Evolutionary conservation across 1,284 basidiomycete genomes (phyloP).

Genomic region (Trametes hirsuta): DNA sequence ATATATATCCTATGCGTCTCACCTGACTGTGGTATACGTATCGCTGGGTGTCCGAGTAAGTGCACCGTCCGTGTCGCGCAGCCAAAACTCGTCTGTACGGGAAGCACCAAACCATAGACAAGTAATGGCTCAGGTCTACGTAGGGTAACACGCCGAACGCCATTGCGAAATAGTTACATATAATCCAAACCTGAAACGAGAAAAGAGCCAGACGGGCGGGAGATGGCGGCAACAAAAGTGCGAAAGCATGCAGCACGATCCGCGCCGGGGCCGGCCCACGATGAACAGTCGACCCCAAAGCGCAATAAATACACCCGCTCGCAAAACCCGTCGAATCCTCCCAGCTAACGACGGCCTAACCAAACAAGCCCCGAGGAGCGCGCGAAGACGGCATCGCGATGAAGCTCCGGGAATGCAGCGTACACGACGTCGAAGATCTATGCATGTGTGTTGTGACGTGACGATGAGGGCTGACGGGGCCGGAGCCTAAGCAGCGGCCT

Average conservation of each 20-base stretch:
- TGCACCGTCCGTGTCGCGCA: background rate
- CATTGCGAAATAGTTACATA: slow-evolving; percentile 15
- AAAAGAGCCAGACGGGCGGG: slow-evolving; percentile 11
- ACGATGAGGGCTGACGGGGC: slow-evolving; percentile 8
- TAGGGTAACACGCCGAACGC: slow-evolving; percentile 20
- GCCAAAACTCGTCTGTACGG: background rate
- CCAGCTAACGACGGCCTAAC: slow-evolving; percentile 3
- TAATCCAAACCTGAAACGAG: slow-evolving; percentile 14
- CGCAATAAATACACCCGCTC: slow-evolving; percentile 17
- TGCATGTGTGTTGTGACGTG: slow-evolving; percentile 20
- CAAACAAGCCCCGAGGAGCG: slow-evolving; percentile 6
- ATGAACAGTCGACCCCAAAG: slow-evolving; percentile 5
- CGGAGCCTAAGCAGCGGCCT: slow-evolving; percentile 20
- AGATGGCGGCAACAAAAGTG: slow-evolving; percentile 9
- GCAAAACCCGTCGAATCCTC: slow-evolving; percentile 1
- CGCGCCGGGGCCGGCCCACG: slow-evolving; percentile 5
- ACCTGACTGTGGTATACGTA: slow-evolving; percentile 8
- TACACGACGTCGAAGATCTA: slow-evolving; percentile 20
- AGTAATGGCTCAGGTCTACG: slow-evolving; percentile 5
- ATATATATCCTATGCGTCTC: slow-evolving; percentile 13
- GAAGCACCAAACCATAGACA: slow-evolving; percentile 2
- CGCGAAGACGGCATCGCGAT: slow-evolving; percentile 7
- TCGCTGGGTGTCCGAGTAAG: background rate
- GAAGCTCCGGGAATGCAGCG: slow-evolving; percentile 18
- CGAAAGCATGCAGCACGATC: slow-evolving; percentile 10